phyloP scores from a whole-genome alignment of 345 rosid genomes.

The Luvunga scandens region DNA sequence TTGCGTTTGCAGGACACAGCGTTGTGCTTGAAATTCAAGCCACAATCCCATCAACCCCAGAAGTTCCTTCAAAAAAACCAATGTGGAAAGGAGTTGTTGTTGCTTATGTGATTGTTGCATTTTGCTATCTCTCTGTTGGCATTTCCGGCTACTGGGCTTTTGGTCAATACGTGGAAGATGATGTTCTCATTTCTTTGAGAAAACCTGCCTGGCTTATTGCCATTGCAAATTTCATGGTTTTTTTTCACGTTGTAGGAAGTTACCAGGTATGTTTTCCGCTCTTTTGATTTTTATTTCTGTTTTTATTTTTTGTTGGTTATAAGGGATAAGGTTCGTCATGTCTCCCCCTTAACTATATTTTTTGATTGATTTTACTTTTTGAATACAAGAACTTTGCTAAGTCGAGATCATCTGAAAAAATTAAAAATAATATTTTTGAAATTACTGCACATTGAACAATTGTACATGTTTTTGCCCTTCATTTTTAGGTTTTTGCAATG shows the following conservation, averaged over 20 bases:
- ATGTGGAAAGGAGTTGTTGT: constrained; percentile 57
- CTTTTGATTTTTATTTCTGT: too few species aligned
- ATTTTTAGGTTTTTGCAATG: constrained; percentile 43
- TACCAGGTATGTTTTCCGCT: constrained; percentile 35
- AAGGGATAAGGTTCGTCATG: too few species aligned
- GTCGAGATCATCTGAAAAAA: too few species aligned
- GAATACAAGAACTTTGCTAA: too few species aligned
- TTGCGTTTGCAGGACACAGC: constrained; percentile 61
- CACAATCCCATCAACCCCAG: constrained; percentile 57
- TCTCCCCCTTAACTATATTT: too few species aligned
- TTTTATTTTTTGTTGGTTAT: too few species aligned
- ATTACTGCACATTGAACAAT: too few species aligned
- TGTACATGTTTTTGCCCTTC: too few species aligned
- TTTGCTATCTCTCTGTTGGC: constrained; percentile 46
- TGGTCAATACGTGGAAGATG: constrained; percentile 46
- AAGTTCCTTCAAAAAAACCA: constrained; percentile 48
- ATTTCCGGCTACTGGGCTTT: constrained; percentile 49
- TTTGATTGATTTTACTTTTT: too few species aligned
- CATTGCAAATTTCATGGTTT: constrained; percentile 44
- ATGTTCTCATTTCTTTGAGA: constrained; percentile 48
- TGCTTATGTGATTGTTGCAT: constrained; percentile 42
- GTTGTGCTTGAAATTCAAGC: constrained; percentile 69
- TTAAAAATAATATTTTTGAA: too few species aligned
- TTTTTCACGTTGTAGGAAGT: constrained; percentile 56
- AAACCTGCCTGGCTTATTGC: constrained; percentile 47